Base-by-base conservation (phyloP, 192 early-diverging fungal genomes). In the Entomortierella parvispora region DNA sequence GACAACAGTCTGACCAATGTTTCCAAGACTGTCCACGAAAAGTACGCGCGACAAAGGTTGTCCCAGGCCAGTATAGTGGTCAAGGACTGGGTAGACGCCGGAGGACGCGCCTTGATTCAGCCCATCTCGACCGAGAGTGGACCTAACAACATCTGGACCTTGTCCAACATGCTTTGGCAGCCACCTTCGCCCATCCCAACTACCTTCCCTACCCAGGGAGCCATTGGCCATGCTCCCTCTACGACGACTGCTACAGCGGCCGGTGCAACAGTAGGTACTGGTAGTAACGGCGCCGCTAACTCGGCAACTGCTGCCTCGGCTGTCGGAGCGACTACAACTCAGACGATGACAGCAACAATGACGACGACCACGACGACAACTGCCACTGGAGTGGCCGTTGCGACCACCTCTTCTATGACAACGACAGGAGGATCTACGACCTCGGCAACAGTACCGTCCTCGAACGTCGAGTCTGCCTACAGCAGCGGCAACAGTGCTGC, bases 41-140 rank as follows among this genome's bases (percentile, higher is more conserved):
- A 82, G 32, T 82, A 82, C 44, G 68, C 75, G 7, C 69, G 63
- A 4, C 43, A 68, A 1, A 48, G 74, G 10, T 62, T 79, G 52
- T 72, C 69, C 20, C 75, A 82, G 54, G 81, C 74, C 3, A 82
- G 81, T 25, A 82, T 79, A 40, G 58, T 82, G 20, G 81, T 78
- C 37, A 79, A 72, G 60, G 69, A 82, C 22, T 82, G 81, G 64
- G 74, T 78, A 3, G 74, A 79, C 48, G 67, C 67, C 44, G 74
- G 74, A 5, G 74, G 74, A 25, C 53, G 74, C 12, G 74, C 74
- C 4, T 29, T 68, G 23, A 68, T 77, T 11, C 74, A 68, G 22
- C 74, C 74, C 42, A 63, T 77, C 31, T 77, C 74, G 2, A 61
- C 71, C 14, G 56, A 58, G 1, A 6, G 65, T 62, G 26, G 65